Evolutionary conservation across 805 yeast species (phyloP).

Genomic region (Ogataea glucozyma): DNA sequence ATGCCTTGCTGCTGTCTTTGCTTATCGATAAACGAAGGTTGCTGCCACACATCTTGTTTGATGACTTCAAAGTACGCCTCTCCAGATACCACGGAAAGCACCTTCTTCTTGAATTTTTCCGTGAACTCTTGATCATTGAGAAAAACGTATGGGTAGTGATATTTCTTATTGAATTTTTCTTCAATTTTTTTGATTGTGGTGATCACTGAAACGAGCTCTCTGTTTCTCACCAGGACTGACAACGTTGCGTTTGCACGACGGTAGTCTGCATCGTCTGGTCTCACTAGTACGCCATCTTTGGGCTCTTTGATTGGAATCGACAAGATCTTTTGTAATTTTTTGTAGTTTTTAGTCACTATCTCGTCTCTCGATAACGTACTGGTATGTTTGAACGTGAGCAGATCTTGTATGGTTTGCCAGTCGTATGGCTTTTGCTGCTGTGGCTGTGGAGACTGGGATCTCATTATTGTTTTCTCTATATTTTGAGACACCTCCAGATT

Average conservation of each 20-base stretch:
- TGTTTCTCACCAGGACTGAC: constrained; percentile 68
- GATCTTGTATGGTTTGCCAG: neutral
- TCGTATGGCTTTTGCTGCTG: too few species aligned
- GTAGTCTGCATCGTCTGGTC: constrained; percentile 30
- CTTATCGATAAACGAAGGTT: constrained; percentile 45
- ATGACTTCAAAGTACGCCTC: constrained; percentile 52
- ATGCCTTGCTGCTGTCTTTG: constrained; percentile 37
- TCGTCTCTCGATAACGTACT: constrained; percentile 27
- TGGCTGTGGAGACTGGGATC: neutral
- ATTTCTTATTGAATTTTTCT: constrained; percentile 62
- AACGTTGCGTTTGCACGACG: constrained; percentile 74
- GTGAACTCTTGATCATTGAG: constrained; percentile 70
- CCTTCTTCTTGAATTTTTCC: constrained; percentile 50
- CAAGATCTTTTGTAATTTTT: constrained; percentile 40
- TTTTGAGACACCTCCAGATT: constrained; percentile 5
- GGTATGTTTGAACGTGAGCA: constrained; percentile 18
- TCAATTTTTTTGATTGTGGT: constrained; percentile 63
- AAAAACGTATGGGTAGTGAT: constrained; percentile 79
- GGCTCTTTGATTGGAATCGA: constrained; percentile 48
- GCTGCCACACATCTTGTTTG: constrained; percentile 48
- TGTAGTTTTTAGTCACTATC: constrained; percentile 40
- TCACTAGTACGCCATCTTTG: constrained; percentile 37
- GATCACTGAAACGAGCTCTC: constrained; percentile 52
- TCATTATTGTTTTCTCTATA: neutral
- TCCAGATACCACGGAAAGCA: constrained; percentile 44